Evolutionary conservation across 2,329 filamentous ascomycete species (phyloP).

Genomic region (Emericellopsis atlantica): DNA sequence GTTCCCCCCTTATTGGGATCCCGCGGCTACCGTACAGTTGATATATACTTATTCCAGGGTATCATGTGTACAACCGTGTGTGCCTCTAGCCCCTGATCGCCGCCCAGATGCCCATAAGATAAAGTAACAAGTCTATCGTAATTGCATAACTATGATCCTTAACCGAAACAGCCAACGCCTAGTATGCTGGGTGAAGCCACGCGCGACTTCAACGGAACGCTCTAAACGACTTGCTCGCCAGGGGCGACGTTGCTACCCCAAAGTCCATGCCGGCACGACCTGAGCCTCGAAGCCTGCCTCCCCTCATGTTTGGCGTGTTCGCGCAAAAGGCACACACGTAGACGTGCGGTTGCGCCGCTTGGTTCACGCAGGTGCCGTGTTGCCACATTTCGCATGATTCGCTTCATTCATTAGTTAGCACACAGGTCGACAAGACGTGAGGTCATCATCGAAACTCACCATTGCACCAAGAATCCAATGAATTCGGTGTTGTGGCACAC

Average conservation of each 20-base stretch:
- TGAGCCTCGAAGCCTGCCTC: conserved; percentile 31
- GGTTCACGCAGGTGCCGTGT: conserved; percentile 49
- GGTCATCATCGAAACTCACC: conserved; percentile 27
- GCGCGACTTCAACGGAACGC: conserved; percentile 44
- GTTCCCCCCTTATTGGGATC: neutral
- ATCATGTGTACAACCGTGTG: neutral
- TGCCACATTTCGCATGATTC: conserved; percentile 55
- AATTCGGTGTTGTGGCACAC: conserved; percentile 39
- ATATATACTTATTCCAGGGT: neutral
- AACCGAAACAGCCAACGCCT: too few relatives aligned
- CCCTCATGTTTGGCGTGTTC: conserved; percentile 42
- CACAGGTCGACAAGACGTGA: neutral
- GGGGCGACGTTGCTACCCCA: conserved; percentile 19
- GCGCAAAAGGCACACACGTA: conserved; percentile 54
- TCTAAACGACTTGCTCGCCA: conserved; percentile 28
- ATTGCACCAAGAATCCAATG: conserved; percentile 48
- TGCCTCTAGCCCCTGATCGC: neutral
- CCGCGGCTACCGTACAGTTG: neutral
- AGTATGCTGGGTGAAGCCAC: too few relatives aligned
- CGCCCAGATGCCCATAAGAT: too few relatives aligned
- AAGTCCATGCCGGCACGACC: conserved; percentile 16
- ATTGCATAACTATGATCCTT: neutral
- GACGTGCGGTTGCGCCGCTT: conserved; percentile 41
- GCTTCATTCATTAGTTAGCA: conserved; percentile 19
- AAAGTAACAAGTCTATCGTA: neutral